Conservation (phyloP, 1,139 yeast genomes). For the Debaryomyces sp. region DNA sequence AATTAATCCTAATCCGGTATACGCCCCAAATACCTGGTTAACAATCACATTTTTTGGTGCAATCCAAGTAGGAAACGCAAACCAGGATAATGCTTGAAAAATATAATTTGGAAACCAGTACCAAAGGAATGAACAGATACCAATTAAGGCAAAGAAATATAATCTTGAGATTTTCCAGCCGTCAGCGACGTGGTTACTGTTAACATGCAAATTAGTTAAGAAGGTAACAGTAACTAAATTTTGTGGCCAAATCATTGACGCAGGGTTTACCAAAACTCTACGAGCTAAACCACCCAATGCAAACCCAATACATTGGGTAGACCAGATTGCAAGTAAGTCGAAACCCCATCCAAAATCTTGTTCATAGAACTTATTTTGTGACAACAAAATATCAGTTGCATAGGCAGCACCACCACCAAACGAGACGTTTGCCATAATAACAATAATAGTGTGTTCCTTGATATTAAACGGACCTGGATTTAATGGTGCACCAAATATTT, state of each 20-base stretch:
- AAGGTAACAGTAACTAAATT: slow-evolving; percentile 53
- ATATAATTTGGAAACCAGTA: slow-evolving; percentile 40
- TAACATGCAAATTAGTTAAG: slow-evolving; percentile 51
- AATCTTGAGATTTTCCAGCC: slow-evolving; percentile 41
- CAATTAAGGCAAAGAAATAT: slow-evolving; percentile 28
- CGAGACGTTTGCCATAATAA: slow-evolving; percentile 7
- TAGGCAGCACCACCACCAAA: slow-evolving; percentile 9
- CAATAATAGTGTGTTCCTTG: slow-evolving; percentile 57
- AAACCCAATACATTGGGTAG: slow-evolving; percentile 63
- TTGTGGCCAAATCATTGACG: slow-evolving; percentile 60
- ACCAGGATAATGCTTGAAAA: slow-evolving; percentile 33
- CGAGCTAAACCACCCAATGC: slow-evolving; percentile 66
- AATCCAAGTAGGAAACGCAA: slow-evolving; percentile 45
- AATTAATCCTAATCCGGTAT: slow-evolving; percentile 54
- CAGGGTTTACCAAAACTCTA: slow-evolving; percentile 58
- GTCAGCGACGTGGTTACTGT: slow-evolving; percentile 40
- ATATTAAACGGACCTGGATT: slow-evolving; percentile 60
- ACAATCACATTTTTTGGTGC: slow-evolving; percentile 31
- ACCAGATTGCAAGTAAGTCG: slow-evolving; percentile 50
- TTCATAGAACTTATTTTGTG: slow-evolving; percentile 38
- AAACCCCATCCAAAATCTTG: slow-evolving; percentile 53
- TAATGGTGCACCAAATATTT: slow-evolving; percentile 27
- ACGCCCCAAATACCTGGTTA: slow-evolving; percentile 55
- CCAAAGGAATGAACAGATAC: slow-evolving; percentile 29
- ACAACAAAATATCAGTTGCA: slow-evolving; percentile 43